These are phyloP conservation scores for Dipodascopsis uninucleata DNA, from an alignment of 805 yeast genomes.

Conservation along the genomic window DNA sequence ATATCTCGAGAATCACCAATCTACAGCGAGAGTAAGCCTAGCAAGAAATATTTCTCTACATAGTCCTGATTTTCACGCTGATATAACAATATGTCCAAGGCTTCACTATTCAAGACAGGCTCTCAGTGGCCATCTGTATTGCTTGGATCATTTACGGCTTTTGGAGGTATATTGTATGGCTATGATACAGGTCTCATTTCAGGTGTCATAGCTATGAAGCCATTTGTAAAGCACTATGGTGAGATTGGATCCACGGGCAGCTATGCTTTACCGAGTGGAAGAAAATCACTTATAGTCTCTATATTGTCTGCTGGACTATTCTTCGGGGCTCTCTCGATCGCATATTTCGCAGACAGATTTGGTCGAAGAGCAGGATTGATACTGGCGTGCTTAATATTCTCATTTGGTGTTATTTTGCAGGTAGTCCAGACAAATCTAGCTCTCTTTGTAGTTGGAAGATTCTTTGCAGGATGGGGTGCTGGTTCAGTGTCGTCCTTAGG, in stretches of 20 bases:
- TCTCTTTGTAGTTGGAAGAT: constrained; percentile 59
- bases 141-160: constrained; percentile 78
- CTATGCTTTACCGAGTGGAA: too few relatives aligned
- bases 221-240: constrained; percentile 9
- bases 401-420: constrained; percentile 81
- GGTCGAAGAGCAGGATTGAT: constrained; percentile 37
- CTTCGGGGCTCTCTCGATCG: too few relatives aligned
- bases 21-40: too few relatives aligned
- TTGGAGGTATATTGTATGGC: constrained; percentile 89
- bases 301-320: too few relatives aligned
- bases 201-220: constrained; percentile 67
- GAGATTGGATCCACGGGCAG: too few relatives aligned
- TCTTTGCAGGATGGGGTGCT: constrained; percentile 69
- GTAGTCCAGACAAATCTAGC: constrained; percentile 73
- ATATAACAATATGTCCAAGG: too few relatives aligned
- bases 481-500: constrained; percentile 74
- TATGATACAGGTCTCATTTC: constrained; percentile 87
- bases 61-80: too few relatives aligned
- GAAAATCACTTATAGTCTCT: too few relatives aligned
- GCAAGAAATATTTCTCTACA: too few relatives aligned
- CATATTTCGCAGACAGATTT: too few relatives aligned
- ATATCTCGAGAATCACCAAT: too few relatives aligned
- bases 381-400: constrained; percentile 67
- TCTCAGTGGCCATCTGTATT: constrained; percentile 45
- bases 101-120: too few relatives aligned